phyloP scores from a whole-genome alignment of 1,139 yeast genomes.

The Candida sp. region DNA sequence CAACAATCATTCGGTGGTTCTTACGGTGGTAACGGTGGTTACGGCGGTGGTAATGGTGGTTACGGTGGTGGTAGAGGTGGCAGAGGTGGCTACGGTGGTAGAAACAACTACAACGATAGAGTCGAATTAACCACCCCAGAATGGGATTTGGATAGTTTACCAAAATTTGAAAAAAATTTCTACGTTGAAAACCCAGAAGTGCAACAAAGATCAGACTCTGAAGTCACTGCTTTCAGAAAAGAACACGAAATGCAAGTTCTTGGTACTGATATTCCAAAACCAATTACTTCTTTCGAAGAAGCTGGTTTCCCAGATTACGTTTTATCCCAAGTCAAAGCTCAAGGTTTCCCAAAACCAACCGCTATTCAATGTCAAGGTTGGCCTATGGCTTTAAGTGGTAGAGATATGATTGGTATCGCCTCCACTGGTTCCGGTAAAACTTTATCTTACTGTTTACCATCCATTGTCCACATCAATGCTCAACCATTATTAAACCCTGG shows the following conservation, averaged over 20 bases:
- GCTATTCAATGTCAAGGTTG: slow-evolving; percentile 99
- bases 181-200: slow-evolving; percentile 84
- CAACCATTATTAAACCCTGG: slow-evolving; percentile 92
- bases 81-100: slow-evolving; percentile 30
- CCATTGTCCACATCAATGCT: slow-evolving; percentile 96
- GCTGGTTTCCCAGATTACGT: slow-evolving; percentile 98
- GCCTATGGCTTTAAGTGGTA: slow-evolving; percentile 99
- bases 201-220: slow-evolving; percentile 68
- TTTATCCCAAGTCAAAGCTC: slow-evolving; percentile 80
- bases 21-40: slow-evolving; percentile 27
- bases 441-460: slow-evolving; percentile 92
- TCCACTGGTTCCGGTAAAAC: slow-evolving; percentile 99
- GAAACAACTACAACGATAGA: slow-evolving; percentile 36
- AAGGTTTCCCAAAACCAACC: slow-evolving; percentile 94
- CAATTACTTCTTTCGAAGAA: slow-evolving; percentile 89
- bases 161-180: slow-evolving; percentile 93
- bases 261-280: slow-evolving; percentile 91
- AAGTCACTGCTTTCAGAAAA: slow-evolving; percentile 71
- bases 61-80: slow-evolving; percentile 19
- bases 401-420: slow-evolving; percentile 99
- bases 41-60: slow-evolving; percentile 24
- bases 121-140: slow-evolving; percentile 64
- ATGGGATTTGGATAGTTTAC: slow-evolving; percentile 75
- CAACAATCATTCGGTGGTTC: slow-evolving; percentile 15
- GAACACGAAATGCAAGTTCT: slow-evolving; percentile 80